Evolutionary conservation across 78 protist species (phyloP), one percentile per base, ranked within the genome.

Genomic region (Planoprotostelium fungivorum): DNA sequence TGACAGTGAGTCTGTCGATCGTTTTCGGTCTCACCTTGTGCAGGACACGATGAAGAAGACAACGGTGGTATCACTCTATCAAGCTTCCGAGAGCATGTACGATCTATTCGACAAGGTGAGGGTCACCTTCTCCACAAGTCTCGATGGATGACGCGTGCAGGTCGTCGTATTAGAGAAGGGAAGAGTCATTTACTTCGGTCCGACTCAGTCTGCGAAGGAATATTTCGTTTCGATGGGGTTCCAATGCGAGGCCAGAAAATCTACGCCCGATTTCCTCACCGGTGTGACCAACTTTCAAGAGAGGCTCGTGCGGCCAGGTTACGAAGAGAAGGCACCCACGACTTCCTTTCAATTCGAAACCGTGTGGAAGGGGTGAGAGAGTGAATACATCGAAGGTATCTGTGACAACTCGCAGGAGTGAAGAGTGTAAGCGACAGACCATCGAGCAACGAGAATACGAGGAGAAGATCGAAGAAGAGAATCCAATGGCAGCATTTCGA

Each of bases 151-250:
- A n/a, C n/a, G n/a, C n/a, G n/a, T n/a, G n/a, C n/a, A n/a, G n/a
- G n/a, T 87, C 1, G 0, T 87, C 37, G 37, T 87, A 1, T 36
- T 87, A 34, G 89, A 87, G 34, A 87, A 87, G 35, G 89, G 89
- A 0, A 34, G 89, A 35, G 88, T 90, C 34, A 91, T 91, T 31
- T 91, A 73, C 37, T 91, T 91, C 63, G 93, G 93, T 23, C 93
- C 87, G n/a, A 31, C 28, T 35, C 34, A 87, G 28, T 28, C 51
- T 35, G 93, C 93, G 0, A 91, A 91, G 83, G 91, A 91, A 84
- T 91, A 91, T 35, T 91, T 91, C 35, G 10, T 37, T 5, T 90
- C 88, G 34, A 1, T 87, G 39, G 89, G 89, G 31, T 87, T 87
- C 51, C 85, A 87, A 34, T 87, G 89, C 63, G 89, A 87, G 31